A percentile compares a stretch with the other conserved stretches of the same genome.
These are phyloP conservation scores for Boletus subparvulus DNA, from an alignment of 768 basidiomycete species.

Conservation along the genomic window DNA sequence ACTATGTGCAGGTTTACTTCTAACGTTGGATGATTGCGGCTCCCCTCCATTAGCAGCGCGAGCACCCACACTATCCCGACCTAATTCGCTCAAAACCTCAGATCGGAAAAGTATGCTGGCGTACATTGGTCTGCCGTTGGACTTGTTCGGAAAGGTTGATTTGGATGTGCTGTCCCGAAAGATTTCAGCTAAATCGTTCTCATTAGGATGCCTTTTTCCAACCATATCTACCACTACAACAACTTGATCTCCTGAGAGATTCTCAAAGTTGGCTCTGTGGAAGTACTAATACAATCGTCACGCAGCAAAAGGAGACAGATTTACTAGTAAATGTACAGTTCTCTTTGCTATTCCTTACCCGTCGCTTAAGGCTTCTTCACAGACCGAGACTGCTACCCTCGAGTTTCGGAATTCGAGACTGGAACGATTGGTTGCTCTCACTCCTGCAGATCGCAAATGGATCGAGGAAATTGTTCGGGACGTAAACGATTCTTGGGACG, in stretches of 20 bases:
- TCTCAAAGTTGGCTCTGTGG: slow-evolving; percentile 87
- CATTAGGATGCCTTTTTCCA: slow-evolving; percentile 91
- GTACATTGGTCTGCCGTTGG: slow-evolving; percentile 90
- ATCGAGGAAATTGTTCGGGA: slow-evolving; percentile 92
- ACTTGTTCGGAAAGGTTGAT: slow-evolving; percentile 84
- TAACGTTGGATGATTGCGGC: slow-evolving; percentile 88
- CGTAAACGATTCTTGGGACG: slow-evolving; percentile 79
- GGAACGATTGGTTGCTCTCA: slow-evolving; percentile 76
- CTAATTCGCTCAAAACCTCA: slow-evolving; percentile 82
- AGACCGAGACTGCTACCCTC: slow-evolving; percentile 85
- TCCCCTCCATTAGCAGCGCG: slow-evolving; percentile 72
- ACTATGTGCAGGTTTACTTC: slow-evolving; percentile 63
- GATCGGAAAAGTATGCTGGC: slow-evolving; percentile 89
- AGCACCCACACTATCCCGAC: slow-evolving; percentile 61
- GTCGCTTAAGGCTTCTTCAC: neutral
- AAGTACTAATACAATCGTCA: slow-evolving; percentile 95
- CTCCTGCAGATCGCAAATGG: slow-evolving; percentile 95
- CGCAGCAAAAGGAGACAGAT: slow-evolving; percentile 90
- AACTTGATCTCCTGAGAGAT: slow-evolving; percentile 82
- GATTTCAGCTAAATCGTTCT: neutral
- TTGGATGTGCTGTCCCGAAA: neutral
- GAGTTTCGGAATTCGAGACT: slow-evolving; percentile 85
- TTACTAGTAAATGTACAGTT: slow-evolving; percentile 74
- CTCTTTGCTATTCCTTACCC: neutral
- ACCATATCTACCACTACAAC: slow-evolving; percentile 94